Conservation (phyloP, 1,284 basidiomycete genomes). For the Phylloporus sp. region DNA sequence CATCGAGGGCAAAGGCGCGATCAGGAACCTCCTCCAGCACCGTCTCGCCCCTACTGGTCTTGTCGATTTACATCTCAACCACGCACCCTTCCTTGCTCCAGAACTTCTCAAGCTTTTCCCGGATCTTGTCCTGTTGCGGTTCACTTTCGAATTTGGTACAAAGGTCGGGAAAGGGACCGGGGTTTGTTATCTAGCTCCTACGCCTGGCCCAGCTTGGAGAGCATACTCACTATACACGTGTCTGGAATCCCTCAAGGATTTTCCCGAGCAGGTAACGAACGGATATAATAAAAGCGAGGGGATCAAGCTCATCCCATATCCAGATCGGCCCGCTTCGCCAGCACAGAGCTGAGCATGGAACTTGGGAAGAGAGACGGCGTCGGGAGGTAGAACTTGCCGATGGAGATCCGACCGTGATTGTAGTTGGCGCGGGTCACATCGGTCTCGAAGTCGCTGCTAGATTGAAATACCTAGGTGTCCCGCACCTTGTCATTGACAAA, state of each 20-base stretch:
- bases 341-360: slow-evolving; percentile 28
- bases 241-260: slow-evolving; percentile 51
- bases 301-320: slow-evolving; percentile 1
- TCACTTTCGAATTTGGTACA: slow-evolving; percentile 31
- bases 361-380: slow-evolving; percentile 33
- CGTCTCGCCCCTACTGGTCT: slow-evolving; percentile 40
- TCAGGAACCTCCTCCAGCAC: slow-evolving; percentile 27
- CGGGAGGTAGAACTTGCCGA: slow-evolving; percentile 28
- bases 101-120: slow-evolving; percentile 27
- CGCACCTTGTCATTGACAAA: slow-evolving; percentile 41
- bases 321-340: slow-evolving; percentile 31
- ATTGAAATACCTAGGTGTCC: slow-evolving; percentile 41
- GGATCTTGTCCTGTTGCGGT: slow-evolving; percentile 31
- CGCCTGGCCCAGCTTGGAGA: slow-evolving; percentile 28
- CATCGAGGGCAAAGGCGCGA: slow-evolving; percentile 26
- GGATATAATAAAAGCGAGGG: no score
- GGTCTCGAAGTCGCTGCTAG: slow-evolving; percentile 43
- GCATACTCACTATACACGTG: slow-evolving; percentile 46
- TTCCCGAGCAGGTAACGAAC: slow-evolving; percentile 40
- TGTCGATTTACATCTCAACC: slow-evolving; percentile 24
- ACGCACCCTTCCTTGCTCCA: slow-evolving; percentile 22
- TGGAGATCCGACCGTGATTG: slow-evolving; percentile 35
- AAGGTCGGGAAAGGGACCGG: slow-evolving; percentile 29
- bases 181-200: slow-evolving; percentile 25
- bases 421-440: slow-evolving; percentile 43